A percentile compares a stretch with the other conserved stretches of the same genome.
phyloP scores from a whole-genome alignment of 2,329 filamentous ascomycete species.

The Cladophialophora exuberans region DNA sequence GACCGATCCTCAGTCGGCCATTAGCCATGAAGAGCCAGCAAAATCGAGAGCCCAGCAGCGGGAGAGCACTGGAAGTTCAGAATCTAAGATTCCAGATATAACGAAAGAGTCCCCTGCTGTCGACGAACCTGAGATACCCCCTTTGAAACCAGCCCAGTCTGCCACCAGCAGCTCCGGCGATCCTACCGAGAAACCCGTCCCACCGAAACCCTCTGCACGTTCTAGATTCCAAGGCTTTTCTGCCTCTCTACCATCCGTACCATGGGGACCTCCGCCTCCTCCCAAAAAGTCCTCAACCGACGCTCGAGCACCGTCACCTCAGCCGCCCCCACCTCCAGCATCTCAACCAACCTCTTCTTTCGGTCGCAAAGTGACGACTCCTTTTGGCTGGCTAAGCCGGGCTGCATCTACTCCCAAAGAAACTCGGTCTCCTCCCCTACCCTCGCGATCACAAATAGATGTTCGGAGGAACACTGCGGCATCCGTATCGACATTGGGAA shows the following conservation, averaged over 20 bases:
- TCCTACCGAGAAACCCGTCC: constrained; percentile 35
- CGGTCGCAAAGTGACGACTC: constrained; percentile 76
- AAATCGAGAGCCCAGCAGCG: constrained; percentile 3
- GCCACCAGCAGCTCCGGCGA: constrained; percentile 10
- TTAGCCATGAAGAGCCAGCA: constrained; percentile 9
- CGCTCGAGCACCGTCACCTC: constrained; percentile 37
- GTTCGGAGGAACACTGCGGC: constrained; percentile 74
- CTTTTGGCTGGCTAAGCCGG: constrained; percentile 62
- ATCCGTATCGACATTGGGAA: constrained; percentile 76
- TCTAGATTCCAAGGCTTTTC: constrained; percentile 70
- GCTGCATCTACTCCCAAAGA: constrained; percentile 58
- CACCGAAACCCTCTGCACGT: constrained; percentile 54
- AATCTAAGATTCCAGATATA: constrained; percentile 10
- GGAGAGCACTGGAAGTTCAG: constrained; percentile 15
- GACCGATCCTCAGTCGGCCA: constrained; percentile 2
- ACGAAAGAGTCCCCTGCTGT: constrained; percentile 7
- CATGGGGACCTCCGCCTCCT: constrained; percentile 61
- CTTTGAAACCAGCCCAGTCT: constrained; percentile 13
- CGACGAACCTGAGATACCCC: constrained; percentile 17
- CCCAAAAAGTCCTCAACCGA: constrained; percentile 31
- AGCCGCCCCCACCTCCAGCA: constrained; percentile 39
- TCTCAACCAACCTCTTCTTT: constrained; percentile 38
- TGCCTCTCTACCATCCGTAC: constrained; percentile 71
- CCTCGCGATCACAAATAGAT: constrained; percentile 44
- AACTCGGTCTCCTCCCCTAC: constrained; percentile 60